These are phyloP conservation scores for Amylocarpus encephaloides DNA, from an alignment of 2,329 filamentous ascomycete species.

Conservation along the genomic window DNA sequence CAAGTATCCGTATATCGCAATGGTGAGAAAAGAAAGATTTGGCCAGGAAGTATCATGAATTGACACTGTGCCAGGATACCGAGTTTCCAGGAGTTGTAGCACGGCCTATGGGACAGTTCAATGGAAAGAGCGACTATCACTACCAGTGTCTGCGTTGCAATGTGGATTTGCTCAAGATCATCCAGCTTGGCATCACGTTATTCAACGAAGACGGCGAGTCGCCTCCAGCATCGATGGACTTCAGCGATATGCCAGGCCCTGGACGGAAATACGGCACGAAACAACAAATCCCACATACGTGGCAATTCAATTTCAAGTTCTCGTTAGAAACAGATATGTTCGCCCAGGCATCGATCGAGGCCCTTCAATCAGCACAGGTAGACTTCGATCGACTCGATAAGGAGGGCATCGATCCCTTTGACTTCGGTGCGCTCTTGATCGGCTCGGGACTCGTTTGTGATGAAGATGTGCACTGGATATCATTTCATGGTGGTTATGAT, in stretches of 20 bases:
- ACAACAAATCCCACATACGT: conserved; percentile 71
- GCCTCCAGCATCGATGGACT: conserved; percentile 51
- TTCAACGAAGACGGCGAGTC: conserved; percentile 88
- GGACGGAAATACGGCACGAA: conserved; percentile 39
- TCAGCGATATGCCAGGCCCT: conserved; percentile 37
- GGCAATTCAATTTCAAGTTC: conserved; percentile 99
- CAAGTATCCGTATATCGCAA: conserved; percentile 91
- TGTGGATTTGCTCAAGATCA: conserved; percentile 94
- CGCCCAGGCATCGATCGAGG: conserved; percentile 88
- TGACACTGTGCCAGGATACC: conserved; percentile 62
- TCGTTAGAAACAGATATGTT: conserved; percentile 96
- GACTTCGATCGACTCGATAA: conserved; percentile 80
- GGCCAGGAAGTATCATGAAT: conserved; percentile 9
- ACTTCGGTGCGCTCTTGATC: conserved; percentile 85
- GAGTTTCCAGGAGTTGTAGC: conserved; percentile 98
- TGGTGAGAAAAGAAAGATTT: conserved; percentile 56
- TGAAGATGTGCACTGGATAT: conserved; percentile 90
- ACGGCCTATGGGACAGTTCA: conserved; percentile 88
- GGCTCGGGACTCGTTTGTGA: conserved; percentile 86
- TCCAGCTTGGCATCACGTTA: conserved; percentile 90
- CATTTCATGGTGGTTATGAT: conserved; percentile 96
- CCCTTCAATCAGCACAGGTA: conserved; percentile 84
- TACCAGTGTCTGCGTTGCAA: conserved; percentile 97
- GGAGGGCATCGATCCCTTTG: conserved; percentile 82
- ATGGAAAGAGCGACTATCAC: conserved; percentile 94